Conservation (phyloP, 331 rosid genomes). For the Prunus yedoensis region DNA sequence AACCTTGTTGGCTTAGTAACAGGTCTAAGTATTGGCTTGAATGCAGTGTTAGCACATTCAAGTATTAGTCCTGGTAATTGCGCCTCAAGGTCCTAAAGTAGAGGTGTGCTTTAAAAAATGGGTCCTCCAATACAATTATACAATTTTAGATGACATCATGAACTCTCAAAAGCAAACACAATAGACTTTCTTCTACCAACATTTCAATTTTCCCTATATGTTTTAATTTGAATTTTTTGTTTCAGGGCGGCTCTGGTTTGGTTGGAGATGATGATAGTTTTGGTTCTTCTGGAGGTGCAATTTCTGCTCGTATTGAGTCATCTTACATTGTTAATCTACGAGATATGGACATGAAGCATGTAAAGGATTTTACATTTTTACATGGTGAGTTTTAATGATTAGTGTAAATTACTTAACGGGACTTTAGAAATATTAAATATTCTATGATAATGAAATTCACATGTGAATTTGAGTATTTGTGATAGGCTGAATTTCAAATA, state of each 20-base stretch:
- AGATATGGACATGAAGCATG: slow-evolving; percentile 86
- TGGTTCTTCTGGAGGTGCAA: slow-evolving; percentile 69
- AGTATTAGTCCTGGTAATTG: not conserved
- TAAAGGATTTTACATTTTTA: slow-evolving; percentile 79
- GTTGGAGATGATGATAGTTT: slow-evolving; percentile 86
- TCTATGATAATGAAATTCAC: not conserved
- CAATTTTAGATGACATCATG: not conserved
- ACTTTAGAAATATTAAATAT: not conserved
- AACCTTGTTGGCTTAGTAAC: not conserved
- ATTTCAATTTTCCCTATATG: slow-evolving; percentile 2
- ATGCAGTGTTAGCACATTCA: not conserved
- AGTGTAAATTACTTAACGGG: not conserved
- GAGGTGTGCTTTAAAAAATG: not conserved
- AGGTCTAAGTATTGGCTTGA: not conserved
- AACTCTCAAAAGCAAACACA: not conserved
- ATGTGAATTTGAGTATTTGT: not conserved
- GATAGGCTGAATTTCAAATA: not conserved
- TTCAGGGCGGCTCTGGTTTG: slow-evolving; percentile 92
- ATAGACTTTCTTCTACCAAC: not conserved
- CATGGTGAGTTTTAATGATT: slow-evolving; percentile 62
- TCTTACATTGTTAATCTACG: slow-evolving; percentile 83
- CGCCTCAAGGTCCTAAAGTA: slow-evolving; percentile 2
- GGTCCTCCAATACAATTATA: not conserved
- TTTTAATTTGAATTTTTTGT: slow-evolving; percentile 9
- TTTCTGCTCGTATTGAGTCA: slow-evolving; percentile 79